These are phyloP conservation scores for Pleurotus cornucopiae DNA, from an alignment of 768 basidiomycete genomes.

Conservation along the genomic window DNA sequence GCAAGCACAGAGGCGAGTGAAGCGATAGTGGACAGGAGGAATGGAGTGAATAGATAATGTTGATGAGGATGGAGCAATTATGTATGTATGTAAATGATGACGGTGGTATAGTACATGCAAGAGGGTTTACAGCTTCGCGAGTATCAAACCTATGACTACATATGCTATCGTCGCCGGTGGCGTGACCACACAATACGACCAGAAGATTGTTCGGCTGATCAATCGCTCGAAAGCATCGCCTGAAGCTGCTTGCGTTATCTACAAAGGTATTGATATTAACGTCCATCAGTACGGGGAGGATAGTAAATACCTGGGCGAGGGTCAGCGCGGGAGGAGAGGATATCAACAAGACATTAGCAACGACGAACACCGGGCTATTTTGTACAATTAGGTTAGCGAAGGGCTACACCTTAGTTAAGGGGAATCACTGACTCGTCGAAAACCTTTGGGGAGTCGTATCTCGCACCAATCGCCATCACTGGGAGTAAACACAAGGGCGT, in stretches of 20 bases:
- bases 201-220: slow-evolving; percentile 88
- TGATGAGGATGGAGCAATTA: too few species aligned
- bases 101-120: too few species aligned
- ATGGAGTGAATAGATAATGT: too few species aligned
- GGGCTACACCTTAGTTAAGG: background rate
- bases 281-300: background rate
- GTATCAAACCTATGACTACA: slow-evolving; percentile 68
- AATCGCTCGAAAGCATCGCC: slow-evolving; percentile 90
- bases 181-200: slow-evolving; percentile 86
- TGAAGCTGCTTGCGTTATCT: slow-evolving; percentile 80
- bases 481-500: slow-evolving; percentile 80
- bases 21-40: too few species aligned
- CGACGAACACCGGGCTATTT: slow-evolving; percentile 78
- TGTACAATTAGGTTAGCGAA: slow-evolving; percentile 3
- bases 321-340: slow-evolving; percentile 72
- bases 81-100: too few species aligned
- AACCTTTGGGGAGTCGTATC: slow-evolving; percentile 52
- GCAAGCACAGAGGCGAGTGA: too few species aligned
- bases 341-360: slow-evolving; percentile 79
- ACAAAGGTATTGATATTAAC: background rate
- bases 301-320: slow-evolving; percentile 45
- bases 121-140: slow-evolving; percentile 44
- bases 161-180: slow-evolving; percentile 78
- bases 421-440: slow-evolving; percentile 67
- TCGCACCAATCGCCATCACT: slow-evolving; percentile 60